Percentiles rank a stretch among this genome's conserved stretches.
These are phyloP conservation scores for Cytospora chrysosperma DNA, from an alignment of 2,329 filamentous ascomycete species.

Conservation along the genomic window DNA sequence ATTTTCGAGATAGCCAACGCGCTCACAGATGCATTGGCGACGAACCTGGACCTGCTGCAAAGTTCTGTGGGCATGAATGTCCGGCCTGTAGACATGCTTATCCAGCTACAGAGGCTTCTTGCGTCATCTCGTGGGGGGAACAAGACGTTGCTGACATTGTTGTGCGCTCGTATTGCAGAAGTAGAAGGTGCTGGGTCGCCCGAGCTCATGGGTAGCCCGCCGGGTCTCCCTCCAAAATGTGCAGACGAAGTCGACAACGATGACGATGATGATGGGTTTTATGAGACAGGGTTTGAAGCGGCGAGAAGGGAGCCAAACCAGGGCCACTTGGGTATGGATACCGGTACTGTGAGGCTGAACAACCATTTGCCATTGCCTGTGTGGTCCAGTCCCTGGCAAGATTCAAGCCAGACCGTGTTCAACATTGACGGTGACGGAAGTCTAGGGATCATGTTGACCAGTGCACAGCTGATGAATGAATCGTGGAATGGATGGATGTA, in stretches of 20 bases:
- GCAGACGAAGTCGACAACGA: conserved; percentile 21
- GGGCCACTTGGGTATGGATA: background rate
- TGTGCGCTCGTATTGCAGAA: conserved; percentile 31
- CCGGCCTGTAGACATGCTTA: conserved; percentile 37
- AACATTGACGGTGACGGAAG: conserved; percentile 6
- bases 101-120: conserved; percentile 40
- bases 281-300: background rate
- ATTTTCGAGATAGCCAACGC: conserved; percentile 48
- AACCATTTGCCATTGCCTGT: conserved; percentile 5
- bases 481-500: conserved; percentile 16
- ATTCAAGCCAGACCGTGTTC: conserved; percentile 1
- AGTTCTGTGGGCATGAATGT: conserved; percentile 23
- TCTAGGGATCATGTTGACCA: conserved; percentile 14
- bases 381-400: conserved; percentile 14
- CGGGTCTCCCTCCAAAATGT: background rate
- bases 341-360: conserved; percentile 1
- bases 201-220: conserved; percentile 3
- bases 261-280: background rate
- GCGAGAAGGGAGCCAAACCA: conserved; percentile 3
- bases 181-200: conserved; percentile 18
- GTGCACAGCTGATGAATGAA: conserved; percentile 7
- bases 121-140: conserved; percentile 45
- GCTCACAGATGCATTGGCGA: conserved; percentile 41
- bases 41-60: conserved; percentile 26
- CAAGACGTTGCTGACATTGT: conserved; percentile 37